Evolutionary conservation across 192 early-diverging fungal genomes (phyloP), one percentile per base, ranked within the genome.

Genomic region (Diversispora epigaea): DNA sequence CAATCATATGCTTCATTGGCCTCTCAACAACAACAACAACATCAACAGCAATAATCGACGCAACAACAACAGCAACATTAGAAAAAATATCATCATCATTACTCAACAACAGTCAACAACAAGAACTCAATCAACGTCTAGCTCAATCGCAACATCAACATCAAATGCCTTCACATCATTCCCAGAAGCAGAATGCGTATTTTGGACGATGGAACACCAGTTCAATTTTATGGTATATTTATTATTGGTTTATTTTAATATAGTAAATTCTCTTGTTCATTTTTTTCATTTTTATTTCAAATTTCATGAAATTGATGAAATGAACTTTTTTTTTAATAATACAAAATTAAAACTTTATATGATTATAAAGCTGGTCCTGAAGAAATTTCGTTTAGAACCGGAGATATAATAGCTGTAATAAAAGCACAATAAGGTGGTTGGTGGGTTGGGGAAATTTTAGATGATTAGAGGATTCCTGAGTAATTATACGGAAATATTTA

Each of bases 381-480:
- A 32, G 87, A 89, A 71, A 73, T 89, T 44, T 84, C 82, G 58
- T 82, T 89, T 41, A 77, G 65, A 49, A 73, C 77, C 50, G 81
- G 81, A 4, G 86, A 89, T 68, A 65, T 82, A 8, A 43, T 89
- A 10, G 83, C 76, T 5, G 79, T 89, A 7, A 9, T 87, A 1
- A 73, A 71, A 4, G 82, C 79, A 45, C 80, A 85, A 4, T 60
- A 79, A 0, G 87, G 87, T 74, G 87, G 87, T 11, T 89, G 87
- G 87, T 89, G 87, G 87, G 79, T 82, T 63, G 87, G 83, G 6
- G 81, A 86, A 44, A 25, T 83, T 0, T 40, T 80, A 45, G 77
- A 80, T 21, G 74, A 78, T 50, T 12, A 66, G 79, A 6, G 82
- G 82, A 17, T 83, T 83, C 47, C 82, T 79, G 3, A 83, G 82